These are phyloP conservation scores for Fusarium guadeloupense DNA, from an alignment of 2,329 filamentous ascomycete genomes.

Conservation along the genomic window DNA sequence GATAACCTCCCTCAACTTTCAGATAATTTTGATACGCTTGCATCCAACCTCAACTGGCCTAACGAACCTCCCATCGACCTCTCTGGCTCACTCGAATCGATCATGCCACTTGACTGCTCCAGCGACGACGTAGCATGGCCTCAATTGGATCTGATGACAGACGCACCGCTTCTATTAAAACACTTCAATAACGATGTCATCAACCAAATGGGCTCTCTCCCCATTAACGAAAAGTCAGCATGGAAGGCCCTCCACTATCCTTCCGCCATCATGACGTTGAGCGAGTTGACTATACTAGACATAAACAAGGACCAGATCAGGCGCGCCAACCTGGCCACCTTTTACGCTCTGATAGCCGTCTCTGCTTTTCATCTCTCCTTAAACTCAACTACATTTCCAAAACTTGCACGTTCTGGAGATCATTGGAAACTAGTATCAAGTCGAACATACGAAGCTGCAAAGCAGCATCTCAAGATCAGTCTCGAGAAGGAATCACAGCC, in stretches of 20 bases:
- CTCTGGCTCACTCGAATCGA: constrained; percentile 1
- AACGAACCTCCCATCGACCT: constrained; percentile 8
- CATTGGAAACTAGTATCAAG: constrained; percentile 21
- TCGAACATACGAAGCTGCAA: constrained; percentile 33
- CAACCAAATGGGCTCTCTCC: constrained; percentile 35
- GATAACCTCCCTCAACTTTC: constrained; percentile 24
- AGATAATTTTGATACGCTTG: constrained; percentile 9
- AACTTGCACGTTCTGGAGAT: constrained; percentile 5
- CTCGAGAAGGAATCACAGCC: constrained; percentile 33
- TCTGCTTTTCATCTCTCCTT: constrained; percentile 30
- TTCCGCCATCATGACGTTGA: constrained; percentile 31
- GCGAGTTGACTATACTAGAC: constrained; percentile 32
- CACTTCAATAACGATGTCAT: constrained; percentile 40
- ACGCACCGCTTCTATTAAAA: constrained; percentile 23
- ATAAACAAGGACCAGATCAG: constrained; percentile 27
- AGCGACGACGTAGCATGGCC: constrained; percentile 24
- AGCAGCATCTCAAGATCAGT: constrained; percentile 35
- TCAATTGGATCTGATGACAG: constrained; percentile 28
- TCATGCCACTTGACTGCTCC: constrained; percentile 1
- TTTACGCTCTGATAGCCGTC: constrained; percentile 34
- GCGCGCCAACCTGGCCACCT: constrained; percentile 27
- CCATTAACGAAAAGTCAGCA: constrained; percentile 37
- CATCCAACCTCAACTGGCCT: constrained; percentile 22
- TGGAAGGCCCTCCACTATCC: constrained; percentile 36
- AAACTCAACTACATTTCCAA: constrained; percentile 13